Conservation (phyloP, 352 stramenopile species). For the Pythium sukuiense region DNA sequence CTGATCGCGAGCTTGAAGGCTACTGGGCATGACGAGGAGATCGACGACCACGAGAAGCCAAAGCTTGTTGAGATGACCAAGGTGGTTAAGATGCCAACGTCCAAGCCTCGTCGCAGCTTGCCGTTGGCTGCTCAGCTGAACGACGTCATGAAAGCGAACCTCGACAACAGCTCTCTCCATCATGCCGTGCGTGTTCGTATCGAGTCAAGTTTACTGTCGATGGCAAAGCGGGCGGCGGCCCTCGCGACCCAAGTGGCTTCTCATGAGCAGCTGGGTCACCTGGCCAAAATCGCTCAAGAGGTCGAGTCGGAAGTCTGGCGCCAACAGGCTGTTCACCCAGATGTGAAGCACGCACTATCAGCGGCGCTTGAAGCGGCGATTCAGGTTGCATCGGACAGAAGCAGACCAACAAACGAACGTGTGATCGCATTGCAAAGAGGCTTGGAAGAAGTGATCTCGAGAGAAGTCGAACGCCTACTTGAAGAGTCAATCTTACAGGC, state of each 20-base stretch:
- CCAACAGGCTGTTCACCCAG: background rate
- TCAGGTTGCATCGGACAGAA: background rate
- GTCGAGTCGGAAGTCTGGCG: slow-evolving; percentile 12
- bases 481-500: background rate
- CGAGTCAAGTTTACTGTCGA: background rate
- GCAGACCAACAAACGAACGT: background rate
- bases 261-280: slow-evolving; percentile 5
- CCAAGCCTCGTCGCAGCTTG: background rate
- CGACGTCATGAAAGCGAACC: background rate
- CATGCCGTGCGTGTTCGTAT: background rate
- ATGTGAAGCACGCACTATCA: slow-evolving; percentile 5
- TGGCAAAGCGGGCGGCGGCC: background rate
- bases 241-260: background rate
- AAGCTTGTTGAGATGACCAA: background rate
- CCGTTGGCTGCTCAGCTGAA: background rate
- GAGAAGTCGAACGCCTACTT: background rate
- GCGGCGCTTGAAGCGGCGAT: background rate
- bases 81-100: too few relatives aligned
- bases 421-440: slow-evolving; percentile 4
- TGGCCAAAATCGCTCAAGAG: slow-evolving; percentile 1
- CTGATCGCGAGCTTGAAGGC: too few relatives aligned
- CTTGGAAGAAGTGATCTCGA: slow-evolving; percentile 5
- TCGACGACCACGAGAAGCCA: background rate
- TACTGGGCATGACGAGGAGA: background rate
- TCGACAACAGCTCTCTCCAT: background rate